Base-by-base conservation (phyloP, 169 alveolate genomes). In the Eimeria maxima region DNA sequence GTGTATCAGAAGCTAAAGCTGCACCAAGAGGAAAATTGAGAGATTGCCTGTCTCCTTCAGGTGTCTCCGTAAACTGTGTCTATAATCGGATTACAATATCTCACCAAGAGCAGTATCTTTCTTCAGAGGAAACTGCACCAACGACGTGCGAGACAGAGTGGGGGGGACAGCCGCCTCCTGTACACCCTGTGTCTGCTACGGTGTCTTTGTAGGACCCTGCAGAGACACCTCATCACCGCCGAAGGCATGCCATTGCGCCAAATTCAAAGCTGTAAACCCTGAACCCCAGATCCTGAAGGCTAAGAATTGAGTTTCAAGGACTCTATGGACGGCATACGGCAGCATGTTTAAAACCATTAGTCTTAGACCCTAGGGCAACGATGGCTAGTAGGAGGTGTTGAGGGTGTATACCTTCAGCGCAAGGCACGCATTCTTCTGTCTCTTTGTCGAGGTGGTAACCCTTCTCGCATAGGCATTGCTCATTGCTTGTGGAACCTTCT, bases 381-480 rank as follows among this genome's bases (percentile, higher is more conserved):
- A 33, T 33, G 38, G 38, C 38, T 0, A 33, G 38, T 13, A 11
- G 14, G 4, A n/a, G 27, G 38, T 13, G 78, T 27, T 67, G 8
- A n/a, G 38, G 38, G 78, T 27, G 14, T 67, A 4, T 78, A 94
- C 96, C 96, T 6, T 88, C 95, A 6, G 90, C 84, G 44, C 96
- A 95, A 11, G 96, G 95, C 11, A 57, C 65, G 38, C 96, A 95
- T 20, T 50, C 95, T 38, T 8, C n/a, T 57, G 29, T 57, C 22
- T 16, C 95, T 13, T 42, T 22, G 33, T 95, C 94, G 29, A 78
- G 74, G 88, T 97, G 97, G 76, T 97, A 97, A n/a, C 99, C 99
- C 55, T 96, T 95, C 83, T 97, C 96, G 71, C 99, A 98, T 47
- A 94, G 87, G 47, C 99, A 98, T 45, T 96, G 96, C 22, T 91